Percentiles rank a stretch among this genome's conserved stretches.
Evolutionary conservation across 2,329 filamentous ascomycete genomes (phyloP).

Genomic region (Coleophoma crateriformis): DNA sequence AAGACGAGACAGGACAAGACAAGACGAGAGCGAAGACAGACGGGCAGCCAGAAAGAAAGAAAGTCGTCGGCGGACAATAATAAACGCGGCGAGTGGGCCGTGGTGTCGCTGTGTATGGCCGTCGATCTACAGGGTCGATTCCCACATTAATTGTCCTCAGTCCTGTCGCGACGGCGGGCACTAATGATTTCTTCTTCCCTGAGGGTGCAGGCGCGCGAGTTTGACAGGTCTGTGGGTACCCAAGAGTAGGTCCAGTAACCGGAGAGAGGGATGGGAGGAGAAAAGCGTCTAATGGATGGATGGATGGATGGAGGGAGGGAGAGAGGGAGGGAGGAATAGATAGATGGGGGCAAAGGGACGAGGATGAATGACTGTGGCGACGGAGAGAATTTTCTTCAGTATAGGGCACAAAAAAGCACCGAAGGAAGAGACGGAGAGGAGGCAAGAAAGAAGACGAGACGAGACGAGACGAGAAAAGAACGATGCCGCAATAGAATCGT

Average conservation of each 20-base stretch:
- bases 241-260: neutral
- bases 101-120: neutral
- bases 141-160: too few relatives aligned
- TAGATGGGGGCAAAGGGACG: neutral
- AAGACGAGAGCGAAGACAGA: neutral
- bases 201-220: neutral
- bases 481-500: neutral
- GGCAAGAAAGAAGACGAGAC: neutral
- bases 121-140: neutral
- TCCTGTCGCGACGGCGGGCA: too few relatives aligned
- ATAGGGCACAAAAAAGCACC: neutral
- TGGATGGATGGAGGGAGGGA: neutral
- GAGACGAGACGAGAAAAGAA: neutral
- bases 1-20: neutral
- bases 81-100: slow-evolving; percentile 2
- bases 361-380: neutral
- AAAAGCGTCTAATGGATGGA: too few relatives aligned
- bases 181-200: too few relatives aligned
- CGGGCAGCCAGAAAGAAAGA: neutral
- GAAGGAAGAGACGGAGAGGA: neutral
- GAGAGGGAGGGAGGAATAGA: neutral
- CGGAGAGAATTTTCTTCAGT: neutral
- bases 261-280: neutral
- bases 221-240: neutral
- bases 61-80: slow-evolving; percentile 17